Evolutionary conservation across 192 early-diverging fungal genomes (phyloP), one percentile per base, ranked within the genome.

Genomic region (Dissophora ornata): DNA sequence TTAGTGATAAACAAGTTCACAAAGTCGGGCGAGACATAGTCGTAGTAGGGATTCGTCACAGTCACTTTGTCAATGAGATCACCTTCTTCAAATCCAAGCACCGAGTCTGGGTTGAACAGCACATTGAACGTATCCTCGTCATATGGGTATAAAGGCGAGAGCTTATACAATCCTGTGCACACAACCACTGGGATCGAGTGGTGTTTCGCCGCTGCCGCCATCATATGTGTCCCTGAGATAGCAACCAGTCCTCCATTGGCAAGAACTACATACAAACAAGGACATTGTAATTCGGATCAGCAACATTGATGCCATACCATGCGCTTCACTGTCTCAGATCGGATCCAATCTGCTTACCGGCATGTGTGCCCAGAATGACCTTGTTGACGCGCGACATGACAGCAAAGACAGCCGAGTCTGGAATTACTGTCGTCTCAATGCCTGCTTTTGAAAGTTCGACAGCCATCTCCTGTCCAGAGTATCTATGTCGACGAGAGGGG

Each of bases 351-450:
- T 38, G 2, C 51, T 8, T 60, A 91, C 90, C 90, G 16, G 94
- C 94, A 58, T 95, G 93, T 1, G 94, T 91, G 26, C 95, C 95
- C 30, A 97, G 79, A 62, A 98, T 92, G 28, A 99, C 96, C 80
- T 97, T 99, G 87, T 97, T 97, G 22, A 97, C 96, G 48, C 97
- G 88, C 36, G 96, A 91, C 97, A 99, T 99, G 53, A 97, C 91
- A 11, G 95, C 96, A 89, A 96, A 97, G 19, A 96, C 90, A 0
- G 97, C 95, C 18, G 95, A 90, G 69, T 99, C 97, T 0, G 93
- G 84, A 26, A 99, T 94, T 10, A 97, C 88, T 0, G 93, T 95
- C 1, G 94, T 95, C 46, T 96, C 94, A 70, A 99, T 97, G 3
- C 93, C 93, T 8, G 90, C 84, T 24, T 81, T 69, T 6, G 90